Base-by-base conservation (phyloP, 495 filamentous ascomycete species). In the Hypoxylon subgilvum region DNA sequence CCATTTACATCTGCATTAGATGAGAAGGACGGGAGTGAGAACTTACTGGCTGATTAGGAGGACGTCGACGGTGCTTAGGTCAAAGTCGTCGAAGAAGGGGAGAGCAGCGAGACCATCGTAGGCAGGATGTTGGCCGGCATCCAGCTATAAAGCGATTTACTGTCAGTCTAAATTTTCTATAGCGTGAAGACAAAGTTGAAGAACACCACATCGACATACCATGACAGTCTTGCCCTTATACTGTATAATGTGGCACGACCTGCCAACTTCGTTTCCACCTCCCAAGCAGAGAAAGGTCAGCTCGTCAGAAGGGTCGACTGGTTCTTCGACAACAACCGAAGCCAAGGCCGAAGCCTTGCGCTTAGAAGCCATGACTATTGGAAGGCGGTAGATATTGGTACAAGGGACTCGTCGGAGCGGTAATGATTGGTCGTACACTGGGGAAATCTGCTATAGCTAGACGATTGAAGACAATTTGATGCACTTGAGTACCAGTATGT, bases 161-260 rank as follows among this genome's bases (percentile, higher is more conserved):
- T 38, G 41, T 61, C 18, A 49, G 39, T 8, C 2, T 23, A 23
- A 14, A 12, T n/a, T 38, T 23, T 4, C 21, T n/a, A n/a, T n/a
- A n/a, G n/a, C n/a, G n/a, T n/a, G n/a, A n/a, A n/a, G n/a, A n/a
- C n/a, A n/a, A n/a, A n/a, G n/a, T n/a, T n/a, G n/a, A n/a, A n/a
- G n/a, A n/a, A n/a, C n/a, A n/a, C n/a, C n/a, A 17, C 1, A 22
- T 7, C 32, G 7, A 75, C 86, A 52, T 76, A 93, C 91, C 94
- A 98, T 98, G 53, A 98, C 90, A 4, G 94, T 97, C 69, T 98
- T 98, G 14, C 94, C 94, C 69, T 97, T 98, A 82, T 98, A 98
- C 67, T 97, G 90, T 21, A 98, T 84, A 52, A 98, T 96, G 71
- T 98, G 94, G 74, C 94, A 97, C 53, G 94, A 97, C 51, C 94